Conservation (phyloP, 1,284 basidiomycete genomes). For the Coniferiporia sulphurascens region DNA sequence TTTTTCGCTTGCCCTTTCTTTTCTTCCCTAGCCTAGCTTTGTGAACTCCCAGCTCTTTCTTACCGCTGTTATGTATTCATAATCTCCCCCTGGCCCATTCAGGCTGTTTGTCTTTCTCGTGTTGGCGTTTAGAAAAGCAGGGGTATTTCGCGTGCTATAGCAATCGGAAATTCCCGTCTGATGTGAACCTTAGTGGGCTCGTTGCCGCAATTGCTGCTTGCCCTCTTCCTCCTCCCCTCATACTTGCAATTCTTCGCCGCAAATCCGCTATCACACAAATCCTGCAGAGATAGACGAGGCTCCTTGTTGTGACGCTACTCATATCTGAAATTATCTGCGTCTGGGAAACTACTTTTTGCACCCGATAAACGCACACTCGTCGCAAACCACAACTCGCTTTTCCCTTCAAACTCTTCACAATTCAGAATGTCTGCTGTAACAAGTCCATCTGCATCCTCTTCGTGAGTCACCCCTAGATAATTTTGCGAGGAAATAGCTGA, state of each 20-base stretch:
- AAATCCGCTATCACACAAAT: background rate
- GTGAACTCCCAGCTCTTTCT: background rate
- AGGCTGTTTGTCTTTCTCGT: too few relatives aligned
- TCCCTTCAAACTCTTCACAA: background rate
- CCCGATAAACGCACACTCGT: background rate
- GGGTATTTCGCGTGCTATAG: background rate
- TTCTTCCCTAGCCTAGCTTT: background rate
- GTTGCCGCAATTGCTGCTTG: background rate
- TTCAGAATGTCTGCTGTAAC: constrained; percentile 13
- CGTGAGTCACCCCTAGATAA: constrained; percentile 3
- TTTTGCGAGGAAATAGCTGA: background rate
- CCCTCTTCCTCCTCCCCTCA: background rate
- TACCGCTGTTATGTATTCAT: background rate
- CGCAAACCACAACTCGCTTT: background rate
- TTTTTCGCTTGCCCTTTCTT: background rate
- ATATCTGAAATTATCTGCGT: background rate
- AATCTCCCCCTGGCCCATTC: background rate
- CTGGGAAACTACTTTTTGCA: background rate
- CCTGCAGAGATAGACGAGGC: background rate
- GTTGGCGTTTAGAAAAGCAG: background rate
- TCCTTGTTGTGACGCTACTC: background rate
- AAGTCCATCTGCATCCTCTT: constrained; percentile 18
- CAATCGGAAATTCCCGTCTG: background rate
- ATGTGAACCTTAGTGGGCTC: background rate
- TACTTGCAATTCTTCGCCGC: background rate